These are phyloP conservation scores for Mucor mucedo DNA, from an alignment of 371 early-diverging fungal species.

Conservation along the genomic window DNA sequence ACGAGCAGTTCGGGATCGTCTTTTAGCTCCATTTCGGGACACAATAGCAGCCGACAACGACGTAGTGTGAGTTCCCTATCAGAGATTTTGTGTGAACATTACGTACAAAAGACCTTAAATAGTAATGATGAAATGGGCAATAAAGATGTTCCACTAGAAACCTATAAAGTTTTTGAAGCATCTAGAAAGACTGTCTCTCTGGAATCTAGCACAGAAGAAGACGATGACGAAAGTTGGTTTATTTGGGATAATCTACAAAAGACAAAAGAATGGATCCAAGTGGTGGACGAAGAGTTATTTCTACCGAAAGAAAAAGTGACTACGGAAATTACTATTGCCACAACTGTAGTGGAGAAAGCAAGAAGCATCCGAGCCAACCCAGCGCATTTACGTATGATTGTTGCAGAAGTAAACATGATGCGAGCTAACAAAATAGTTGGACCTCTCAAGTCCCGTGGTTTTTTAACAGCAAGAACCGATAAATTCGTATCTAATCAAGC, in stretches of 20 bases:
- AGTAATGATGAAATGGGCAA: constrained; percentile 16
- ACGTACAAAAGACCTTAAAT: constrained; percentile 22
- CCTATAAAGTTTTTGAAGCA: constrained; percentile 28
- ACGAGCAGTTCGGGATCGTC: constrained; percentile 1
- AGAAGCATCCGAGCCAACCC: constrained; percentile 56
- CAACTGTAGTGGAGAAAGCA: neutral
- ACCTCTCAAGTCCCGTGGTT: constrained; percentile 56
- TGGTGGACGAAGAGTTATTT: constrained; percentile 12
- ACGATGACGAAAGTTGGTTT: constrained; percentile 33
- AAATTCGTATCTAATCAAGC: constrained; percentile 25
- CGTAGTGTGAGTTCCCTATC: constrained; percentile 31
- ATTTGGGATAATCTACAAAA: constrained; percentile 35
- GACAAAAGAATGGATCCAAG: constrained; percentile 14
- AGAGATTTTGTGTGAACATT: constrained; percentile 43
- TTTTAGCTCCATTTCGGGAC: neutral
- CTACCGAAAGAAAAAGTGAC: constrained; percentile 15
- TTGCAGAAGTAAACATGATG: constrained; percentile 64
- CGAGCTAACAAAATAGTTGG: constrained; percentile 59
- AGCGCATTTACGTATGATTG: constrained; percentile 62
- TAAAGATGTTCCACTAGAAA: constrained; percentile 28
- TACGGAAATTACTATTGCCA: constrained; percentile 4
- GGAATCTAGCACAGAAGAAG: constrained; percentile 9
- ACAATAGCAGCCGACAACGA: neutral
- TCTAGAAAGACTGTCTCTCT: constrained; percentile 1
- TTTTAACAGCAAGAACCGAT: constrained; percentile 49